A percentile compares a stretch with the other conserved stretches of the same genome.
Conservation (phyloP, 192 early-diverging fungal genomes). For the Piromyces sp. region DNA sequence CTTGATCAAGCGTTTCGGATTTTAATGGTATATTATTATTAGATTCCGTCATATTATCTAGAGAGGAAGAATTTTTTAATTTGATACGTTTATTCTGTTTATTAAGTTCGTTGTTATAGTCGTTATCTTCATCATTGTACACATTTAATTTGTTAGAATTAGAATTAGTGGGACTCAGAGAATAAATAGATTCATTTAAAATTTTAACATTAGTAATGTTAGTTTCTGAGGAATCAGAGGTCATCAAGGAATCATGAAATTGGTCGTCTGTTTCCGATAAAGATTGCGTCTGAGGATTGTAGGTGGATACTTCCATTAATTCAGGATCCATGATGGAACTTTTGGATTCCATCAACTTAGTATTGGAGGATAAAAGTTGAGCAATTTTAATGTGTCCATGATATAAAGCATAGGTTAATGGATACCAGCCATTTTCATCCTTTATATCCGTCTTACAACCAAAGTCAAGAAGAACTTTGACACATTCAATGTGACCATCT, state of each 20-base stretch:
- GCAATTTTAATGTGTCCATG: background rate
- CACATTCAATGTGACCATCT: conserved; percentile 74
- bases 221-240: background rate
- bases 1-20: too few relatives aligned
- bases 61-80: background rate
- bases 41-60: too few relatives aligned
- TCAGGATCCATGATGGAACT: background rate
- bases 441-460: conserved; percentile 51
- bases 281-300: too few relatives aligned
- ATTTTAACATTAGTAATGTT: background rate
- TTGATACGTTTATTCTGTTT: background rate
- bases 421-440: conserved; percentile 70
- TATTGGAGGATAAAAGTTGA: background rate
- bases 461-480: conserved; percentile 57
- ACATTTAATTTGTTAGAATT: background rate
- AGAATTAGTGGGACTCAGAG: background rate
- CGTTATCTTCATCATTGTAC: background rate
- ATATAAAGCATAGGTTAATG: conserved; percentile 57
- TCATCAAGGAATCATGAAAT: background rate
- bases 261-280: too few relatives aligned
- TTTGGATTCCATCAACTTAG: background rate
- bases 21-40: too few relatives aligned
- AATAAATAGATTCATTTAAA: background rate
- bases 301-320: too few relatives aligned
- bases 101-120: background rate